phyloP scores from a whole-genome alignment of 306 rosid species.

The Notholithocarpus densiflorus region DNA sequence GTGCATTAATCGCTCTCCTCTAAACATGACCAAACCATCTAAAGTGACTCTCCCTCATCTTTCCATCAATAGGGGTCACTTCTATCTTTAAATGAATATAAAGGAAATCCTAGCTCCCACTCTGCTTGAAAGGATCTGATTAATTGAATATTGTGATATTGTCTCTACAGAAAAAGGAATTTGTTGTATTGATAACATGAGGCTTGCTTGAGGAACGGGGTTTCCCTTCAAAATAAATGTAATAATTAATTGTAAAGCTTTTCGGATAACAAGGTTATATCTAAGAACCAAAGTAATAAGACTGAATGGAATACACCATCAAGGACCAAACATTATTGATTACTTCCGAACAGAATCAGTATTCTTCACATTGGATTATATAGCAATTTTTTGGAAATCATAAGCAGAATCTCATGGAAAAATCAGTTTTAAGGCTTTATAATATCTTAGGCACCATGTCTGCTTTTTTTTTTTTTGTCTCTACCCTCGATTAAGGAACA shows the following conservation, averaged over 20 bases:
- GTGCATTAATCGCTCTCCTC: too few species aligned
- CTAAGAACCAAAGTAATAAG: conserved; percentile 7
- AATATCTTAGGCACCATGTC: not conserved
- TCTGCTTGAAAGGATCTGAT: conserved; percentile 11
- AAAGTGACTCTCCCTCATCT: too few species aligned
- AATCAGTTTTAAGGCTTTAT: not conserved
- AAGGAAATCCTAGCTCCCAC: conserved; percentile 1
- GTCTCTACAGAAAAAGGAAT: not conserved
- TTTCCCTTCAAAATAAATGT: not conserved
- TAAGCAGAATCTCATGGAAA: not conserved
- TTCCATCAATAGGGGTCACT: too few species aligned
- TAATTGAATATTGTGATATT: not conserved
- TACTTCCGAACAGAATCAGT: not conserved
- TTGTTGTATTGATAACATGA: not conserved
- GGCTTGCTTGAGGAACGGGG: not conserved
- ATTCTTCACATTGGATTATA: not conserved
- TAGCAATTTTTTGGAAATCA: not conserved
- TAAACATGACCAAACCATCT: too few species aligned
- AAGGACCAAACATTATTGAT: not conserved
- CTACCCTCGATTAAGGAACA: not conserved
- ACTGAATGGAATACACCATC: not conserved
- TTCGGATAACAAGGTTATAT: not conserved
- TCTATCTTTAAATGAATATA: too few species aligned
- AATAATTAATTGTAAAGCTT: not conserved
- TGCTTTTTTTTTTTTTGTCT: not conserved